These are phyloP conservation scores for Solanum pennellii DNA, from an alignment of 257 asterid species.

Conservation along the genomic window DNA sequence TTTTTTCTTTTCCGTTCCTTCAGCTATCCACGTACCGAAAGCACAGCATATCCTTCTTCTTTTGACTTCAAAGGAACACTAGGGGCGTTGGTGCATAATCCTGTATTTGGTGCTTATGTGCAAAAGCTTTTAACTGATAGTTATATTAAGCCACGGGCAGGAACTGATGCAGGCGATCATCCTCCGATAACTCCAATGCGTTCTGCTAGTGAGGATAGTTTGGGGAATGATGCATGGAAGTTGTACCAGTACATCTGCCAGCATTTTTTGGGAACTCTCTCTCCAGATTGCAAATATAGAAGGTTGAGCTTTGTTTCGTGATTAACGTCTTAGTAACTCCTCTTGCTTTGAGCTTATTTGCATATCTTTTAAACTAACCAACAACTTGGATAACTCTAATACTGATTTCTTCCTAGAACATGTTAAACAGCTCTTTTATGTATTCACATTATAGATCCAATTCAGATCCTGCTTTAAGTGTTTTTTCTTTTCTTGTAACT, in stretches of 20 bases:
- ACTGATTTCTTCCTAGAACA: not conserved
- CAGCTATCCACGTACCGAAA: constrained; percentile 93
- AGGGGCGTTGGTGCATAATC: constrained; percentile 42
- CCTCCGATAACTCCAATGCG: constrained; percentile 93
- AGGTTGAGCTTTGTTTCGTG: constrained; percentile 21
- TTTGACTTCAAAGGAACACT: constrained; percentile 80
- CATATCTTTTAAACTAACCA: not conserved
- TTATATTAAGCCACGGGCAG: constrained; percentile 58
- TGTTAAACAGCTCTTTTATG: not conserved
- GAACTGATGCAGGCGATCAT: constrained; percentile 87
- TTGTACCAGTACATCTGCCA: constrained; percentile 78
- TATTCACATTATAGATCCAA: not conserved
- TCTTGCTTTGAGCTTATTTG: not conserved
- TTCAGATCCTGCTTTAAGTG: not conserved
- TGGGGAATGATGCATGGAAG: constrained; percentile 82
- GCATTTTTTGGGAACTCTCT: constrained; percentile 79
- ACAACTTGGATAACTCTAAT: not conserved
- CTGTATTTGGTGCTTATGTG: constrained; percentile 56
- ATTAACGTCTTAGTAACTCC: not conserved
- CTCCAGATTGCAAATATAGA: constrained; percentile 75
- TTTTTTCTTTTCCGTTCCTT: constrained; percentile 8
- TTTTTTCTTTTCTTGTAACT: not conserved
- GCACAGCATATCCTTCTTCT: constrained; percentile 88
- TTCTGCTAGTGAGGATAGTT: constrained; percentile 68
- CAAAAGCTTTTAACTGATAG: constrained; percentile 49